Evolutionary conservation across 139 green algal genomes (phyloP), one percentile per base, ranked within the genome.

Genomic region (Chlamydomonas incerta): DNA sequence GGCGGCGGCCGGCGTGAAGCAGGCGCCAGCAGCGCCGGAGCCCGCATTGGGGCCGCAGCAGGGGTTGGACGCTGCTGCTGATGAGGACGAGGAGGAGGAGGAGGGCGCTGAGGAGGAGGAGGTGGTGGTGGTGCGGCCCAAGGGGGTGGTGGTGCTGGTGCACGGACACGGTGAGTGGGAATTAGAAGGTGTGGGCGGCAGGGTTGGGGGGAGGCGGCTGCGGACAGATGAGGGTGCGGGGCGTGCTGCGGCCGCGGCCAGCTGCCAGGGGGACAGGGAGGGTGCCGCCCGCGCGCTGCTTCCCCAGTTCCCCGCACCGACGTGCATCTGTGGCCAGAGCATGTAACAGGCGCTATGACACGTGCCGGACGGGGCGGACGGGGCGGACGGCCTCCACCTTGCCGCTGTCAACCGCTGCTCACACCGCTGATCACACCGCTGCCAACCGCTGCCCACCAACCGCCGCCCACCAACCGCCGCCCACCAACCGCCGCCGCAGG

Each of bases 131-230:
- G 50, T 77, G 66, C 23, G 33, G 33, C 80, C 80, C 29, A 69
- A 70, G 66, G 80, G 50, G 8, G 24, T 85, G 6, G 67, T 85
- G 66, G 80, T 85, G 67, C 80, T 85, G n/a, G 80, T 85, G 15
- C 80, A 85, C 26, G 80, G 80, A 3, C 80, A 85, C 20, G 80
- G 80, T 85, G 67, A 46, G 68, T 24, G 31, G 68, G 35, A 41
- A 11, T 28, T 14, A 26, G 31, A 13, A 31, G 55, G 8, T 31
- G 68, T 13, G 28, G n/a, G n/a, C n/a, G n/a, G n/a, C n/a, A n/a
- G n/a, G n/a, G n/a, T n/a, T n/a, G n/a, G n/a, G n/a, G n/a, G n/a
- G n/a, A n/a, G n/a, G n/a, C n/a, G n/a, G n/a, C n/a, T n/a, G n/a
- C n/a, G n/a, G n/a, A n/a, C n/a, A n/a, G n/a, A n/a, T n/a, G n/a